A percentile compares a stretch with the other conserved stretches of the same genome.
These are phyloP conservation scores for Mycena rosella DNA, from an alignment of 768 basidiomycete species.

Conservation along the genomic window DNA sequence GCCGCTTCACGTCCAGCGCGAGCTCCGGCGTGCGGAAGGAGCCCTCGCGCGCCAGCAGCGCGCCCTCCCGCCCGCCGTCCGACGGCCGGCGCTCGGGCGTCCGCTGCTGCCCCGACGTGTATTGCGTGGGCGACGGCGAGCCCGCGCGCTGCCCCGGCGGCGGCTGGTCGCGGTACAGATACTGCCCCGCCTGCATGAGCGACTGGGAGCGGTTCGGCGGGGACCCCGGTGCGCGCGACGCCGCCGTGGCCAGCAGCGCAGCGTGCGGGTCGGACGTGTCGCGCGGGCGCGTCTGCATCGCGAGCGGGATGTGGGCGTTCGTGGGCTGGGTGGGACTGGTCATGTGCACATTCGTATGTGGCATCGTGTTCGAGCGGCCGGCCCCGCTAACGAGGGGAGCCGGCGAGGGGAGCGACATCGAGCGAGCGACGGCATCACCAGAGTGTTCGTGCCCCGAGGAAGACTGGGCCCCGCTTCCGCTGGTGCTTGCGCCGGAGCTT, in stretches of 20 bases:
- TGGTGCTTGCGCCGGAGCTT: too few species aligned
- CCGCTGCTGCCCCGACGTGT: conserved; percentile 10
- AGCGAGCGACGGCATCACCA: too few species aligned
- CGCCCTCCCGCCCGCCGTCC: not conserved
- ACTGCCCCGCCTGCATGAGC: conserved; percentile 7
- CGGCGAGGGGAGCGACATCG: conserved; percentile 11
- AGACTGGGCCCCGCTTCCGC: too few species aligned
- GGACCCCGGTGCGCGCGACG: conserved; percentile 29
- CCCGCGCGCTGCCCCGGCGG: not conserved
- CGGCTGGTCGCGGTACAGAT: not conserved
- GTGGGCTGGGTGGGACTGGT: too few species aligned
- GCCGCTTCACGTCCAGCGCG: conserved; percentile 32
- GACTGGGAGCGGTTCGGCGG: conserved; percentile 22
- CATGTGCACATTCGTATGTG: not conserved
- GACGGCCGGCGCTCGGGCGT: conserved; percentile 20
- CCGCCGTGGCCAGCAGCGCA: conserved; percentile 25
- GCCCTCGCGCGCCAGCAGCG: conserved; percentile 16
- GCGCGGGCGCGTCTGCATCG: conserved; percentile 32
- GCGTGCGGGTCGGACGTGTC: conserved; percentile 29
- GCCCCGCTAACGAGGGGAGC: not conserved
- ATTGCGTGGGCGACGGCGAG: conserved; percentile 6
- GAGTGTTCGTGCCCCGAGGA: too few species aligned
- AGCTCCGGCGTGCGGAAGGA: conserved; percentile 34
- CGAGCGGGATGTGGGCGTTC: conserved; percentile 35
- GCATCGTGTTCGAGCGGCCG: not conserved